Evolutionary conservation across 192 early-diverging fungal species (phyloP).

Genomic region (Chytriomyces sp.): DNA sequence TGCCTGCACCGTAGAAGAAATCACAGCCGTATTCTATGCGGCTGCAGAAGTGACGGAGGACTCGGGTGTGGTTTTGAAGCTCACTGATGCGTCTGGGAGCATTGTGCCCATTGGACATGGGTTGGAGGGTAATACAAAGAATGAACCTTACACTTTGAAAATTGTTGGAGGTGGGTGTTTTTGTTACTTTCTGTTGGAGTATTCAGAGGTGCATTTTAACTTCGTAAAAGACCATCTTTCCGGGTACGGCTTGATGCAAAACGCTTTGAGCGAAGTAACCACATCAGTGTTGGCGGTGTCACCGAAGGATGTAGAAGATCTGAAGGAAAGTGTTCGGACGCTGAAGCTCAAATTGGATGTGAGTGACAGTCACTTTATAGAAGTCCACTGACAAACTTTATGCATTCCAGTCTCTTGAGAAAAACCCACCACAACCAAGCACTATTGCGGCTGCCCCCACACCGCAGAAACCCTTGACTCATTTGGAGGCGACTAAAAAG

Average conservation of each 20-base stretch:
- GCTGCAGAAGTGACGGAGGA: constrained; percentile 22
- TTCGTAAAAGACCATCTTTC: constrained; percentile 1
- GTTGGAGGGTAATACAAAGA: constrained; percentile 18
- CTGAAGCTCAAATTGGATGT: constrained; percentile 20
- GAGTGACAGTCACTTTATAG: neutral
- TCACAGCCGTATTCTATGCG: constrained; percentile 24
- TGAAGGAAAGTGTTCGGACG: constrained; percentile 1
- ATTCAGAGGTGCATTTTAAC: neutral
- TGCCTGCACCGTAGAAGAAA: constrained; percentile 25
- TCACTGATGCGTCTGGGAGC: neutral
- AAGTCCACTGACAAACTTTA: neutral
- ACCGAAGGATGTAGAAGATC: neutral
- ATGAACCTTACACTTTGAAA: constrained; percentile 16
- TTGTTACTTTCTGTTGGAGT: neutral
- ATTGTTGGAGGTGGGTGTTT: constrained; percentile 23
- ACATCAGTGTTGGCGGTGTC: neutral
- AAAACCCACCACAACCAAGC: constrained; percentile 3
- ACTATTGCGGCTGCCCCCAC: neutral
- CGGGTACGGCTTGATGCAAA: constrained; percentile 18
- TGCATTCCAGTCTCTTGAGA: neutral
- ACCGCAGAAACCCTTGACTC: neutral
- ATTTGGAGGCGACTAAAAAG: neutral
- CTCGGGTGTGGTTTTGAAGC: constrained; percentile 9
- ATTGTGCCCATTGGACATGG: constrained; percentile 31
- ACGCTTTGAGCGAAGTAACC: constrained; percentile 4